Conservation (phyloP, 208 protist species). For the Endotrypanum monterogeii region DNA sequence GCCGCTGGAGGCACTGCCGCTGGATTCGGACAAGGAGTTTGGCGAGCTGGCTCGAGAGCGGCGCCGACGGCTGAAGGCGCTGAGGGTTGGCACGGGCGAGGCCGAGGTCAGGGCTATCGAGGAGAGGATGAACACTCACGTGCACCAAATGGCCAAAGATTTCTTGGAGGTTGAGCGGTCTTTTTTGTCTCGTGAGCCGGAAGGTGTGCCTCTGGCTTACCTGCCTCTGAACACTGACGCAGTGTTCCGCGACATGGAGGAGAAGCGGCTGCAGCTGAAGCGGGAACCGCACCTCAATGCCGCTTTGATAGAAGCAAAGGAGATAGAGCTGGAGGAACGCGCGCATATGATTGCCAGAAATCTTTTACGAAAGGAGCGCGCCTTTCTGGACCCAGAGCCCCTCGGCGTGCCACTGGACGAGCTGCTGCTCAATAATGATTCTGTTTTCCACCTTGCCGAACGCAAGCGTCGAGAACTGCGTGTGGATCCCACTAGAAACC, state of each 20-base stretch:
- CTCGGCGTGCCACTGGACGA: conserved; percentile 78
- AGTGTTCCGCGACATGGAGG: conserved; percentile 49
- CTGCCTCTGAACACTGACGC: conserved; percentile 65
- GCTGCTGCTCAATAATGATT: conserved; percentile 76
- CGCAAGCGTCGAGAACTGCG: conserved; percentile 50
- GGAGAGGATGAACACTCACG: conserved; percentile 71
- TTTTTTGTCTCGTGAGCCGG: conserved; percentile 67
- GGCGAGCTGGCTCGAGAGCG: conserved; percentile 61
- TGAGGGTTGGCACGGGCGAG: conserved; percentile 43
- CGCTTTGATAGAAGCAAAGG: conserved; percentile 28
- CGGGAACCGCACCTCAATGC: conserved; percentile 45
- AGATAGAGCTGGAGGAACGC: conserved; percentile 55
- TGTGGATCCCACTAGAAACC: conserved; percentile 51
- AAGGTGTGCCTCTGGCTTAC: conserved; percentile 68
- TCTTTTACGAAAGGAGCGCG: conserved; percentile 72
- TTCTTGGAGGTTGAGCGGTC: conserved; percentile 58
- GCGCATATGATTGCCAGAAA: conserved; percentile 53
- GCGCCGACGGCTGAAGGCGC: conserved; percentile 53
- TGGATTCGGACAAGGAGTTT: conserved; percentile 71
- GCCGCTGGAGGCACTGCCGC: conserved; percentile 66
- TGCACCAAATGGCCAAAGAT: conserved; percentile 55
- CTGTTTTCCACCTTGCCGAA: conserved; percentile 70
- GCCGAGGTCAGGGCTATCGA: conserved; percentile 53
- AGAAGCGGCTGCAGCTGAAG: conserved; percentile 62
- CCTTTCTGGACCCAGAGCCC: conserved; percentile 85